A percentile compares a stretch with the other conserved stretches of the same genome.
phyloP scores from a whole-genome alignment of 2,329 filamentous ascomycete species.

The Penicillium janthinellum region DNA sequence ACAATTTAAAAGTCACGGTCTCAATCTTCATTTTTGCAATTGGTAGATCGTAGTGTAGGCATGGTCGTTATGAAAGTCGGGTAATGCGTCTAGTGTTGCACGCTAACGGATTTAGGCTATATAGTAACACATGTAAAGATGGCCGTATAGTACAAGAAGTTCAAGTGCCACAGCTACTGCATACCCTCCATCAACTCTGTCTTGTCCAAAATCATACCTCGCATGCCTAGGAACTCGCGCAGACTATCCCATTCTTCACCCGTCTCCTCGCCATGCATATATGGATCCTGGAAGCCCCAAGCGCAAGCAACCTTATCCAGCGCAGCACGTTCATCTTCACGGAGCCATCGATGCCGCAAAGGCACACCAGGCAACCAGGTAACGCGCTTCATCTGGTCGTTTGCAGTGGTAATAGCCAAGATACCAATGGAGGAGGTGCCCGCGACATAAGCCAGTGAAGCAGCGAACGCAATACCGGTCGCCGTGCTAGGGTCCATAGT shows the following conservation, averaged over 20 bases:
- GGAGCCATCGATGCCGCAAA: conserved; percentile 77
- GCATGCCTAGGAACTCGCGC: conserved; percentile 77
- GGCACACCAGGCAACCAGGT: conserved; percentile 85
- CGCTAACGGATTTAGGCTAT: not conserved
- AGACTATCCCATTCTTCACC: conserved; percentile 87
- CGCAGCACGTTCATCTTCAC: conserved; percentile 86
- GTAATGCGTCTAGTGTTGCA: not conserved
- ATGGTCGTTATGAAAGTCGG: not conserved
- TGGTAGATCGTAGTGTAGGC: not conserved
- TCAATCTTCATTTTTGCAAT: conserved; percentile 18
- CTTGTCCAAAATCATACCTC: conserved; percentile 87
- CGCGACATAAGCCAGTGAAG: conserved; percentile 78
- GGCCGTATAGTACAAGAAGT: conserved; percentile 13
- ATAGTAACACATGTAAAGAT: conserved; percentile 4
- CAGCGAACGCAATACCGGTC: conserved; percentile 76
- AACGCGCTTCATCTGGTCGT: conserved; percentile 93
- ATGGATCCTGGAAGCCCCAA: conserved; percentile 86
- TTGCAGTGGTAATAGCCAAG: conserved; percentile 80
- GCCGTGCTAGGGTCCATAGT: conserved; percentile 76
- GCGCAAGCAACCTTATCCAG: conserved; percentile 82
- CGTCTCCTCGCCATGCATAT: conserved; percentile 83
- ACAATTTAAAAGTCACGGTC: conserved; percentile 39
- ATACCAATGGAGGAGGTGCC: conserved; percentile 81
- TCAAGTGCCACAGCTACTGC: conserved; percentile 55
- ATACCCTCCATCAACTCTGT: conserved; percentile 92